Percentiles rank a stretch among this genome's conserved stretches.
phyloP scores from a whole-genome alignment of 2,329 filamentous ascomycete species.

The Fusarium subtropicale region DNA sequence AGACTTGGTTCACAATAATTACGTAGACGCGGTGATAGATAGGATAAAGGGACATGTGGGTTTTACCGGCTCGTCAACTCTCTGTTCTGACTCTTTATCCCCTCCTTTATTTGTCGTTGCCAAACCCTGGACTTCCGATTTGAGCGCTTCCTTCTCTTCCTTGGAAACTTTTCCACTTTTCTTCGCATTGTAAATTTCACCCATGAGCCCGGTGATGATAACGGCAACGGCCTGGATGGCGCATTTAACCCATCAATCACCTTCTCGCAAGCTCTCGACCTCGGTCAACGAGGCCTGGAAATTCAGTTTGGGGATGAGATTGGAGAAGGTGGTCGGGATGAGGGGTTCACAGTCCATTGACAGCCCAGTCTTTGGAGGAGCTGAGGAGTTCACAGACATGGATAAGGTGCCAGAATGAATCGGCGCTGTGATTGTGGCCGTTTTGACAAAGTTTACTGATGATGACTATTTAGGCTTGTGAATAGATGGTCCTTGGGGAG shows the following conservation, averaged over 20 bases:
- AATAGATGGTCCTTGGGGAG: neutral
- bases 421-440: neutral
- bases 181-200: constrained; percentile 24
- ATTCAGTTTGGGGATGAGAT: constrained; percentile 7
- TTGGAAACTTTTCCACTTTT: constrained; percentile 31
- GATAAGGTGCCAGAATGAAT: neutral
- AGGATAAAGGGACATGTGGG: neutral
- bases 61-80: constrained; percentile 10
- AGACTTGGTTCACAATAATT: neutral
- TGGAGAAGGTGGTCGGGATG: constrained; percentile 29
- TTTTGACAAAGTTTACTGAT: neutral
- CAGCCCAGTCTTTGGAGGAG: constrained; percentile 6
- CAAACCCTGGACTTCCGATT: constrained; percentile 29
- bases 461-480: neutral
- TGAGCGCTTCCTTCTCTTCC: constrained; percentile 34
- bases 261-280: constrained; percentile 7
- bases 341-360: constrained; percentile 19
- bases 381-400: neutral
- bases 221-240: constrained; percentile 14
- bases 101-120: constrained; percentile 19
- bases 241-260: constrained; percentile 28
- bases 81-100: constrained; percentile 7
- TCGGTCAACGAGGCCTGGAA: constrained; percentile 12
- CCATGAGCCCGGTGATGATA: constrained; percentile 11
- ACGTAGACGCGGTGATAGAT: neutral